A percentile compares a stretch with the other conserved stretches of the same genome.
phyloP scores from a whole-genome alignment of 352 stramenopile genomes.

The Phytophthora sansomeana region DNA sequence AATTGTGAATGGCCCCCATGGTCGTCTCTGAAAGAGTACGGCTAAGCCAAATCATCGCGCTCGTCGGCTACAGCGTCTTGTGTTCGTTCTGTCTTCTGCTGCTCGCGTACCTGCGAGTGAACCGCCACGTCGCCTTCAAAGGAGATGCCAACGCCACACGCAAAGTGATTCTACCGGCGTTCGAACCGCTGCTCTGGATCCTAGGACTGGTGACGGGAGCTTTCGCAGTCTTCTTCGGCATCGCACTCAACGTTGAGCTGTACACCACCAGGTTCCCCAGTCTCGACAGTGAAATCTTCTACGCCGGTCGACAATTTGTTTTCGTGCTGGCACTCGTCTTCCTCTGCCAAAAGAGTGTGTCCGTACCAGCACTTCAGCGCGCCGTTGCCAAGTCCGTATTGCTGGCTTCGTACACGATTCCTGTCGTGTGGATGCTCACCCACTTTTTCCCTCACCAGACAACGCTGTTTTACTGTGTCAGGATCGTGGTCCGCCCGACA shows the following conservation, averaged over 20 bases:
- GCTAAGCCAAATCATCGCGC: slow-evolving; percentile 40
- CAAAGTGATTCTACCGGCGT: slow-evolving; percentile 66
- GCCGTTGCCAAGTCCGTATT: slow-evolving; percentile 48
- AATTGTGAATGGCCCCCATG: slow-evolving; percentile 10
- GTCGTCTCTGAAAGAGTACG: slow-evolving; percentile 18
- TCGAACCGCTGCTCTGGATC: slow-evolving; percentile 66
- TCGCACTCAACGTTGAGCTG: slow-evolving; percentile 40
- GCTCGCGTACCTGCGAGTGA: slow-evolving; percentile 53
- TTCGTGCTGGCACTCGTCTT: slow-evolving; percentile 61
- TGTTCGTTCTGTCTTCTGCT: slow-evolving; percentile 43
- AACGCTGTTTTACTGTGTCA: slow-evolving; percentile 35
- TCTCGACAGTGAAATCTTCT: slow-evolving; percentile 49
- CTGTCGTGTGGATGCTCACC: slow-evolving; percentile 40
- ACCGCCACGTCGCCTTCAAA: slow-evolving; percentile 50
- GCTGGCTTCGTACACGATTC: slow-evolving; percentile 57
- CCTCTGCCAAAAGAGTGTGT: slow-evolving; percentile 74
- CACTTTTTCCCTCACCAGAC: slow-evolving; percentile 15
- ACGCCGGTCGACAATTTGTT: slow-evolving; percentile 60
- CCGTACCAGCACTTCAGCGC: slow-evolving; percentile 53
- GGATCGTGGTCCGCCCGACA: slow-evolving; percentile 19
- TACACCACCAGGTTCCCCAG: slow-evolving; percentile 42
- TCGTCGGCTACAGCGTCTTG: slow-evolving; percentile 48
- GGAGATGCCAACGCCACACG: slow-evolving; percentile 46
- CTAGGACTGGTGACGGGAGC: slow-evolving; percentile 36
- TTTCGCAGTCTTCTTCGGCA: slow-evolving; percentile 44